These are phyloP conservation scores for Saraca asoca DNA, from an alignment of 331 rosid species.

Conservation along the genomic window DNA sequence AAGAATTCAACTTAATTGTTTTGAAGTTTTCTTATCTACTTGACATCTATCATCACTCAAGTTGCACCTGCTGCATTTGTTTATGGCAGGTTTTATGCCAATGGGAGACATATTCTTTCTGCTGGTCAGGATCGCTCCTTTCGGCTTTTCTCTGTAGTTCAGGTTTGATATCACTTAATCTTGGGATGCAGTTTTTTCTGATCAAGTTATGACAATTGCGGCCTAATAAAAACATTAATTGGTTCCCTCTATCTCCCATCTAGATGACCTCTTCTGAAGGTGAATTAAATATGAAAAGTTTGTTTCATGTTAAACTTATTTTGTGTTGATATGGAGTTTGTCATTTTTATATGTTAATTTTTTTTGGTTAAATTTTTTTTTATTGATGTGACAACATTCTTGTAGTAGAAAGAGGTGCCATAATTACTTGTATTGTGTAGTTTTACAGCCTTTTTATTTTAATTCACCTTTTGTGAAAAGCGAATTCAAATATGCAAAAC, in stretches of 20 bases:
- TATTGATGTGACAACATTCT: neutral
- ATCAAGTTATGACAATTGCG: too few relatives aligned
- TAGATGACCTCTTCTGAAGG: neutral
- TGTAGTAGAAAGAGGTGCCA: neutral
- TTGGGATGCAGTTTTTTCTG: neutral
- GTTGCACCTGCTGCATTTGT: constrained; percentile 19
- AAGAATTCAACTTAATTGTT: constrained; percentile 3
- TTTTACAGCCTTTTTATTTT: neutral
- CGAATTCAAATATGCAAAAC: neutral
- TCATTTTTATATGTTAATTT: neutral
- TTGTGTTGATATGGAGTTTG: neutral
- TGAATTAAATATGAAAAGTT: neutral
- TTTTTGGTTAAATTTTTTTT: neutral
- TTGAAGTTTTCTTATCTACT: constrained; percentile 17
- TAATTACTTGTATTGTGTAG: neutral
- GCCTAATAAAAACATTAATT: too few relatives aligned
- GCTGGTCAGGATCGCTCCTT: constrained; percentile 98
- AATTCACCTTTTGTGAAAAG: neutral
- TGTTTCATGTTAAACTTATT: neutral
- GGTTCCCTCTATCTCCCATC: neutral
- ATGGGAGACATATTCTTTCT: constrained; percentile 93
- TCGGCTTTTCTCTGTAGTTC: constrained; percentile 89
- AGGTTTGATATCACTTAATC: constrained; percentile 55
- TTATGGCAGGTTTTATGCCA: constrained; percentile 79
- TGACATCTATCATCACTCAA: constrained; percentile 3